Base-by-base conservation (phyloP, 1,139 yeast species). In the Nematodospora anomalae region DNA sequence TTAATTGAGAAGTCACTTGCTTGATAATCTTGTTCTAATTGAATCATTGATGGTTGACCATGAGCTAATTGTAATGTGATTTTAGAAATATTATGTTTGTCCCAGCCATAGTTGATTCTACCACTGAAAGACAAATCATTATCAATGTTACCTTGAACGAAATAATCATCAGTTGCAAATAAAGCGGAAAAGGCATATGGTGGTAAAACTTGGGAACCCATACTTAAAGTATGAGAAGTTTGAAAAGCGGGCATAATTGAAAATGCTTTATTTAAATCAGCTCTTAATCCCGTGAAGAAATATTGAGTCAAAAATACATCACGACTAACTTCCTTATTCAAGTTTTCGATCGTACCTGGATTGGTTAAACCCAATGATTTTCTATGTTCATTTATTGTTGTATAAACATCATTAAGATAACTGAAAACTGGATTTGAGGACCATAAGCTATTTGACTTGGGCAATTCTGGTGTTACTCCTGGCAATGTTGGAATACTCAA, bases 281-380 rank as follows among this genome's bases (percentile, higher is more conserved):
- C 98, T 63, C 96, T 84, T 57, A 94, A 77, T 43, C 99, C 99
- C 32, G 96, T 85, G 77, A 92, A 92, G 65, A 83, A 83, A 70
- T 87, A 86, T 60, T 89, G 95, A 60, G 76, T 80, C 57, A 89
- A 76, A 60, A 92, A 88, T 26, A 90, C 97, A 61, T 90, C 97
- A 65, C 92, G 83, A 48, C 90, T 71, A 41, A 89, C 96, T 67
- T 92, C 98, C 68, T 88, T 88, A 72, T 80, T 84, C 62, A 92
- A 73, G 71, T 89, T 88, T 71, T 92, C 98, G 61, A 88, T 80
- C 47, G 96, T 84, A 50, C 97, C 98, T 37, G 98, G 98, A 68
- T 89, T 88, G 52, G 79, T 69, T 58, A 92, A 78, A 41, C 89
- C 88, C 47, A 90, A 75, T 8, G 94, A 80, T 43, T 76, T 74